phyloP scores from a whole-genome alignment of 768 basidiomycete genomes.

The Atractiella rhizophila region DNA sequence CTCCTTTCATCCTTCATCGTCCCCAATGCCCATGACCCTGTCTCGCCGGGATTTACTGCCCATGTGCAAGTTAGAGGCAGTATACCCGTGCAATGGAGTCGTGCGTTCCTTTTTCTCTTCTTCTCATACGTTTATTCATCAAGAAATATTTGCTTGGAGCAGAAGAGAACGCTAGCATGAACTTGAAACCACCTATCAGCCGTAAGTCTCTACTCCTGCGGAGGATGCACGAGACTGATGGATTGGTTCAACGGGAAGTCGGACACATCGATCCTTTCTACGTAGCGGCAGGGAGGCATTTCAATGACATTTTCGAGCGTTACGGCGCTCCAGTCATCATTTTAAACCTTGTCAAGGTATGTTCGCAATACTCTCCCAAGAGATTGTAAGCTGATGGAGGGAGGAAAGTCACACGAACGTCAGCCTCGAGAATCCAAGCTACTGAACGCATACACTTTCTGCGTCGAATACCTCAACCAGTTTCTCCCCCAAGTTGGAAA shows the following conservation, averaged over 20 bases:
- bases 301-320: constrained; percentile 63
- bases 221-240: background rate
- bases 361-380: constrained; percentile 29
- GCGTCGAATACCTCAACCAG: constrained; percentile 78
- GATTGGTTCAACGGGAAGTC: constrained; percentile 30
- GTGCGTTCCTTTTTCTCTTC: too few species aligned
- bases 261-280: constrained; percentile 86
- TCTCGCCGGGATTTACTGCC: constrained; percentile 71
- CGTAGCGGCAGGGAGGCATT: constrained; percentile 72
- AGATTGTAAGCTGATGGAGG: background rate
- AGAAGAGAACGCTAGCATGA: constrained; percentile 72
- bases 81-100: constrained; percentile 81
- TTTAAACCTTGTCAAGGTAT: constrained; percentile 76
- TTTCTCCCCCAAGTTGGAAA: constrained; percentile 63
- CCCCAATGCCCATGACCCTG: background rate
- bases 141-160: too few species aligned
- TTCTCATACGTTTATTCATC: too few species aligned
- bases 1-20: constrained; percentile 49
- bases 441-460: constrained; percentile 69
- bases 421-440: constrained; percentile 58
- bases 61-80: constrained; percentile 85
- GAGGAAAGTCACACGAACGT: constrained; percentile 25
- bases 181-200: constrained; percentile 82
- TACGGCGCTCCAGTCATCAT: constrained; percentile 78
- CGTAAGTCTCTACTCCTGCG: constrained; percentile 29